phyloP scores from a whole-genome alignment of 2,329 filamentous ascomycete species.

The Colletotrichum sp. region DNA sequence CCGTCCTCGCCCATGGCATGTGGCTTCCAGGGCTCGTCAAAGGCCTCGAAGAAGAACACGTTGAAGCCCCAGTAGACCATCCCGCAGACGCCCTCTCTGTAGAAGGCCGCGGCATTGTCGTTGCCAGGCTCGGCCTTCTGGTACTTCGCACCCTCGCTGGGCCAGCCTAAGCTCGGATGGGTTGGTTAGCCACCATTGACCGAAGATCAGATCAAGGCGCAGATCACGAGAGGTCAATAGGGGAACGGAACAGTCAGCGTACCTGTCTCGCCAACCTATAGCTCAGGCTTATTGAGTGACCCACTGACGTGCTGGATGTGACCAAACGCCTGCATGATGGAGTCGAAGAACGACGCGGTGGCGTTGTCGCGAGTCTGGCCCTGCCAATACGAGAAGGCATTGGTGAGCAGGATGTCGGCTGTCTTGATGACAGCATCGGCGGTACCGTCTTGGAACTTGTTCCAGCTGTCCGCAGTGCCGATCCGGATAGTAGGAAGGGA shows the following conservation, averaged over 20 bases:
- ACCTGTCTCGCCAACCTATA: constrained; percentile 72
- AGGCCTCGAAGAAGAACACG: constrained; percentile 77
- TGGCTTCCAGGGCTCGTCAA: constrained; percentile 77
- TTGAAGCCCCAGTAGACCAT: constrained; percentile 70
- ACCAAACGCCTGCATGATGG: constrained; percentile 66
- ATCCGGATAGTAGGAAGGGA: constrained; percentile 60
- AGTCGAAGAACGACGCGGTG: constrained; percentile 68
- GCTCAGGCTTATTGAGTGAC: constrained; percentile 57
- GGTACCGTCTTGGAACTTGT: constrained; percentile 72
- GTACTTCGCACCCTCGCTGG: constrained; percentile 68
- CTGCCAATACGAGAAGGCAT: constrained; percentile 79
- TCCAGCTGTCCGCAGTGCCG: constrained; percentile 76
- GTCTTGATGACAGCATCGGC: constrained; percentile 66
- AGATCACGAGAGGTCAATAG: background rate
- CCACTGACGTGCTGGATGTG: constrained; percentile 66
- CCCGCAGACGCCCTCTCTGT: constrained; percentile 65
- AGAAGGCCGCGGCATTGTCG: constrained; percentile 64
- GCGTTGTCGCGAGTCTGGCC: constrained; percentile 59
- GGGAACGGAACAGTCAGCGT: background rate
- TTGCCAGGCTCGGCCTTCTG: constrained; percentile 64
- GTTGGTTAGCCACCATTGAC: background rate
- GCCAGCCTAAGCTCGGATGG: constrained; percentile 50
- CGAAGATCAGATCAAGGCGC: background rate
- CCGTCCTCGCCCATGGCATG: constrained; percentile 67
- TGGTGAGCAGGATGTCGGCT: constrained; percentile 66